Evolutionary conservation across 169 alveolate genomes (phyloP).

Genomic region (Plasmodium inui): DNA sequence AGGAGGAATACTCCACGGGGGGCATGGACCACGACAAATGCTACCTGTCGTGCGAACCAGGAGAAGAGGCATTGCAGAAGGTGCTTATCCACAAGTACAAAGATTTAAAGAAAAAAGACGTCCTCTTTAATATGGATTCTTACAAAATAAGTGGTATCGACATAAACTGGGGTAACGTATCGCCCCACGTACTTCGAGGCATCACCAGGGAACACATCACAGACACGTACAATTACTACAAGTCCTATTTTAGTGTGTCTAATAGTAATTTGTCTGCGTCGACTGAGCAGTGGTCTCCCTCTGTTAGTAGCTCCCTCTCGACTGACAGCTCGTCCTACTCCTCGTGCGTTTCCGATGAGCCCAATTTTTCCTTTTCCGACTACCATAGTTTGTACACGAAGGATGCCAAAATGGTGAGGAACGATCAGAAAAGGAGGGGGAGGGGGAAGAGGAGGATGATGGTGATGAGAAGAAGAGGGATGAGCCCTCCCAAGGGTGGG

Average conservation of each 20-base stretch:
- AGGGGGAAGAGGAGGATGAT: conserved; percentile 11
- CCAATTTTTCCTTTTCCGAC: conserved; percentile 79
- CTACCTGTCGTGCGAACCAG: background rate
- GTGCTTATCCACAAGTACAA: conserved; percentile 62
- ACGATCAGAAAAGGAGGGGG: conserved; percentile 43
- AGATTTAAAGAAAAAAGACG: conserved; percentile 64
- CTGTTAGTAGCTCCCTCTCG: conserved; percentile 8
- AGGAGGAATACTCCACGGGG: conserved; percentile 10
- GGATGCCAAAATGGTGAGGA: conserved; percentile 60
- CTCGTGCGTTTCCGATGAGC: conserved; percentile 73
- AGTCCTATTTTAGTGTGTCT: conserved; percentile 47
- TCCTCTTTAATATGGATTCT: conserved; percentile 52
- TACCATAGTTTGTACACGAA: conserved; percentile 78
- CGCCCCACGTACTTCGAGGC: conserved; percentile 21
- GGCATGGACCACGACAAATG: background rate
- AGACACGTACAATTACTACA: conserved; percentile 47
- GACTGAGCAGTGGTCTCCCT: background rate
- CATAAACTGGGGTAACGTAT: conserved; percentile 26
- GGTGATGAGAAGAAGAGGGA: background rate
- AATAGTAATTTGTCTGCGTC: background rate
- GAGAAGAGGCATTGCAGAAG: conserved; percentile 15
- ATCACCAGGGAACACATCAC: conserved; percentile 46
- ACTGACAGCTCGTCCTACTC: background rate
- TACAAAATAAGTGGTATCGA: conserved; percentile 22
- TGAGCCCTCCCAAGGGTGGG: background rate